These are phyloP conservation scores for Chloranthus sessilifolius DNA, from an alignment of 164 flowering plant species.

Conservation along the genomic window DNA sequence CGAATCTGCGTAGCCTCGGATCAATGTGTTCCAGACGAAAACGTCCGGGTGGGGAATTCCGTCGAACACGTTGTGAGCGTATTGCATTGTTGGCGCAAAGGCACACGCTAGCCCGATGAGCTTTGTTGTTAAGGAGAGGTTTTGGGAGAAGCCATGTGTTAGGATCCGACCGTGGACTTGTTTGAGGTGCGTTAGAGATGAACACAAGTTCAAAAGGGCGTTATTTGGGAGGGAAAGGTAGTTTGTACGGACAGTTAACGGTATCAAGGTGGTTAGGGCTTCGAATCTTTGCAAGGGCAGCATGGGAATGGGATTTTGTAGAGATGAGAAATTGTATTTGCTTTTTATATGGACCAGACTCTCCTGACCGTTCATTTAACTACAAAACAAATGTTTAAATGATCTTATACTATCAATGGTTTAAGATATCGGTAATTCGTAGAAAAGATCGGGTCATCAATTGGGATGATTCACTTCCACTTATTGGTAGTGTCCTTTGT, in stretches of 20 bases:
- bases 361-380: too few species aligned
- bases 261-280: not conserved
- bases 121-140: slow-evolving; percentile 21
- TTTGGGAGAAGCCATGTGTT: slow-evolving; percentile 20
- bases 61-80: slow-evolving; percentile 27
- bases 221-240: slow-evolving; percentile 15
- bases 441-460: too few species aligned
- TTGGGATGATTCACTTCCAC: too few species aligned
- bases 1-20: slow-evolving; percentile 25
- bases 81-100: slow-evolving; percentile 11
- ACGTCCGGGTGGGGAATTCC: slow-evolving; percentile 28
- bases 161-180: slow-evolving; percentile 21
- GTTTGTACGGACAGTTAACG: too few species aligned
- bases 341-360: not conserved
- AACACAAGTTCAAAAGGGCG: slow-evolving; percentile 27
- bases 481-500: too few species aligned
- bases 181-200: slow-evolving; percentile 20
- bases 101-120: slow-evolving; percentile 10
- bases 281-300: not conserved
- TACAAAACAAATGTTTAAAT: too few species aligned
- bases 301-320: not conserved
- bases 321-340: not conserved
- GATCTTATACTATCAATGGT: too few species aligned
- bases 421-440: too few species aligned
- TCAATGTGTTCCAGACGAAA: slow-evolving; percentile 28